Evolutionary conservation across 2,329 filamentous ascomycete genomes (phyloP).

Genomic region (Leptographium radiaticola): DNA sequence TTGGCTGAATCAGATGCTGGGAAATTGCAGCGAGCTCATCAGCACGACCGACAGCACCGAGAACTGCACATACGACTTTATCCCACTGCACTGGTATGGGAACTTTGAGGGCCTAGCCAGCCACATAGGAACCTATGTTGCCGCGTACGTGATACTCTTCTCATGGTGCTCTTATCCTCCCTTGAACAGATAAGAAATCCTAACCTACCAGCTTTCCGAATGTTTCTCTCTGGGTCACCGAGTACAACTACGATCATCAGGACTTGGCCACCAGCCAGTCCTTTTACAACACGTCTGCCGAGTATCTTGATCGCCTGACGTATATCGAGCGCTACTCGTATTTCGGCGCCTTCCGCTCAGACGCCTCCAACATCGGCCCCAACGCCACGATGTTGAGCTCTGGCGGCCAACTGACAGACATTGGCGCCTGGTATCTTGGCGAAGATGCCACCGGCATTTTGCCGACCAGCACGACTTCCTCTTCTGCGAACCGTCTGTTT

Average conservation of each 20-base stretch:
- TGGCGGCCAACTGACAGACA: constrained; percentile 57
- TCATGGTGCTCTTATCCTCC: neutral
- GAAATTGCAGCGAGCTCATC: constrained; percentile 46
- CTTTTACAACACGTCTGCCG: constrained; percentile 54
- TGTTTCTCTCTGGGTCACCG: constrained; percentile 62
- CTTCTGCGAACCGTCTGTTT: neutral
- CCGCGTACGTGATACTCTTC: constrained; percentile 18
- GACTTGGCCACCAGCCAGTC: constrained; percentile 42
- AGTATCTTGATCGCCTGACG: constrained; percentile 52
- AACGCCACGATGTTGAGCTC: constrained; percentile 59
- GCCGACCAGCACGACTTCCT: constrained; percentile 14
- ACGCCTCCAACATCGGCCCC: constrained; percentile 59
- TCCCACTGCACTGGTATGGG: constrained; percentile 57
- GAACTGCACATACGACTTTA: constrained; percentile 50
- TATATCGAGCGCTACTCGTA: constrained; percentile 58
- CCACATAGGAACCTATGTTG: constrained; percentile 48
- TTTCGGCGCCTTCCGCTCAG: constrained; percentile 61
- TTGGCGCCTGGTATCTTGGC: constrained; percentile 68
- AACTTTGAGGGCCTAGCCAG: constrained; percentile 55
- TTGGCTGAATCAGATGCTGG: constrained; percentile 57
- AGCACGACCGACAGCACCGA: constrained; percentile 24
- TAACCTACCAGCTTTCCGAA: constrained; percentile 37
- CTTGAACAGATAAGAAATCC: neutral
- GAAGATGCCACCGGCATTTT: constrained; percentile 30
- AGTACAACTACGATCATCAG: constrained; percentile 53